phyloP scores from a whole-genome alignment of 2,329 filamentous ascomycete genomes.

The Geosmithia morbida region DNA sequence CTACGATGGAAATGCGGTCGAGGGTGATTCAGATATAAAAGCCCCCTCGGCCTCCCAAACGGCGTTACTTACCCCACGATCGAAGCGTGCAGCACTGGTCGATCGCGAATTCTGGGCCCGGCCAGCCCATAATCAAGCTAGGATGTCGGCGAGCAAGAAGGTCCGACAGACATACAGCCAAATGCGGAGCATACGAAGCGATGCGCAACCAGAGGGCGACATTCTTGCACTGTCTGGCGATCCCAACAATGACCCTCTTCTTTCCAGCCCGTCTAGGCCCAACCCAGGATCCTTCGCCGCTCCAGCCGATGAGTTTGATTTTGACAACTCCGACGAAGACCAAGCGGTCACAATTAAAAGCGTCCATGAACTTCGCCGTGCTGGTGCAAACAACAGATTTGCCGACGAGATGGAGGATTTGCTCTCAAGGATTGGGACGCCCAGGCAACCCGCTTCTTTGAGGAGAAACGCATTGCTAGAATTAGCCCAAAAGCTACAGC shows the following conservation, averaged over 20 bases:
- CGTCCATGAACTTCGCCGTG: slow-evolving; percentile 51
- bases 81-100: not conserved
- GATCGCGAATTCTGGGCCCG: not conserved
- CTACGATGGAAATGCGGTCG: not conserved
- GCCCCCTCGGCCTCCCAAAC: not conserved
- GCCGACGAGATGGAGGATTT: slow-evolving; percentile 52
- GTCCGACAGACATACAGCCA: slow-evolving; percentile 5
- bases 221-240: not conserved
- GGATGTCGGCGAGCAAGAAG: slow-evolving; percentile 3
- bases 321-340: slow-evolving; percentile 16
- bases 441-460: slow-evolving; percentile 29
- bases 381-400: slow-evolving; percentile 51
- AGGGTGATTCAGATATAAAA: not conserved
- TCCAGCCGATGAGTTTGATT: slow-evolving; percentile 10
- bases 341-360: slow-evolving; percentile 40
- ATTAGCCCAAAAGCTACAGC: slow-evolving; percentile 41
- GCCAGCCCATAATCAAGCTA: not conserved
- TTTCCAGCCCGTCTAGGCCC: slow-evolving; percentile 1
- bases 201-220: slow-evolving; percentile 1
- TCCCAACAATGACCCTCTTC: slow-evolving; percentile 1
- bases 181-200: slow-evolving; percentile 1
- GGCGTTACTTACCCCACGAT: not conserved
- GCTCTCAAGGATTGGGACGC: slow-evolving; percentile 42
- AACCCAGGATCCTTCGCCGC: slow-evolving; percentile 10
- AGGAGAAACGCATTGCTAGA: slow-evolving; percentile 46